Conservation (phyloP, 2,329 filamentous ascomycete species). For the Zopfia rhizophila region DNA sequence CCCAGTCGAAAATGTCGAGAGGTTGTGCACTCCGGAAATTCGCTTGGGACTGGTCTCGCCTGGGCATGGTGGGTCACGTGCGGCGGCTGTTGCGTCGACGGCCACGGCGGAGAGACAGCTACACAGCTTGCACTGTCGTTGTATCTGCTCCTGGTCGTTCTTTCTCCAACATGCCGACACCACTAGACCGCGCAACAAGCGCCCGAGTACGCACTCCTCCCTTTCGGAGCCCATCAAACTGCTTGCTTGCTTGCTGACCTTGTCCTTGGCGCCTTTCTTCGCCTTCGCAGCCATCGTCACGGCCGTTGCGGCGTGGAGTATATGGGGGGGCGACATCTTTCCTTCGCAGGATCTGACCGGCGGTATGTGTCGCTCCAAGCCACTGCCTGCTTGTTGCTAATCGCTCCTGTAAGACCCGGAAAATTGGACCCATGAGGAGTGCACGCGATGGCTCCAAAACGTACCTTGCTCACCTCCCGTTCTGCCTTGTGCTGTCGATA, state of each 20-base stretch:
- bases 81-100: background rate
- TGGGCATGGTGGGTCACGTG: constrained; percentile 34
- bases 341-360: constrained; percentile 83
- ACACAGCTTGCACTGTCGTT: background rate
- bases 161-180: constrained; percentile 57
- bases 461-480: constrained; percentile 60
- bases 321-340: constrained; percentile 88
- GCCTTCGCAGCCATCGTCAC: constrained; percentile 82
- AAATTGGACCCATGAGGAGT: constrained; percentile 81
- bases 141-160: background rate
- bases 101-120: background rate
- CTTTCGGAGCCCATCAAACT: constrained; percentile 24
- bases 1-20: constrained; percentile 32
- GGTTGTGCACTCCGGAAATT: constrained; percentile 29
- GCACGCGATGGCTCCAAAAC: constrained; percentile 81
- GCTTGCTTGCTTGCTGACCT: constrained; percentile 1
- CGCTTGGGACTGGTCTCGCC: constrained; percentile 47
- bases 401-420: constrained; percentile 63
- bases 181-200: constrained; percentile 59
- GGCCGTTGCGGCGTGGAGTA: constrained; percentile 82
- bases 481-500: constrained; percentile 3
- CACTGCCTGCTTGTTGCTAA: constrained; percentile 10
- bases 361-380: constrained; percentile 59
- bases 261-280: constrained; percentile 46
- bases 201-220: constrained; percentile 50